These are phyloP conservation scores for Tetrahymena malaccensis DNA, from an alignment of 73 alveolate species.

Conservation along the genomic window DNA sequence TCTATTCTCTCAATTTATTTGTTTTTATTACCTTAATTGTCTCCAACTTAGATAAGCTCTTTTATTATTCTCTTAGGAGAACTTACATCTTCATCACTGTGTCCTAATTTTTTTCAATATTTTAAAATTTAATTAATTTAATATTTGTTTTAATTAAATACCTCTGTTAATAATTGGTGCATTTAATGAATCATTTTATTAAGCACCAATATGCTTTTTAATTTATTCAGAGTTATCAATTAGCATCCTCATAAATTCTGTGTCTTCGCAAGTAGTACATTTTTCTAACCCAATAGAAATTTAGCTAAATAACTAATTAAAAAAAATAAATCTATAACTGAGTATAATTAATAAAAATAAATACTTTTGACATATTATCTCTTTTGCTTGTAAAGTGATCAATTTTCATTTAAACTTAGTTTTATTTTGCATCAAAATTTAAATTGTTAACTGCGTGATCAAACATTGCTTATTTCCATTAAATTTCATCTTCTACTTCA, in stretches of 20 bases:
- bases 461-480: background rate
- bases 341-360: background rate
- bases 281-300: background rate
- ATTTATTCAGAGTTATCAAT: background rate
- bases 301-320: background rate
- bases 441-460: background rate
- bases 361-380: background rate
- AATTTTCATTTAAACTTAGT: background rate
- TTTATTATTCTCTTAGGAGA: background rate
- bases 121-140: background rate
- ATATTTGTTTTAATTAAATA: background rate
- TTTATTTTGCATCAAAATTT: background rate
- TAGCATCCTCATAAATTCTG: background rate
- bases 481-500: background rate
- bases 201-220: background rate
- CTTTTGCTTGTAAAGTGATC: background rate
- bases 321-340: background rate
- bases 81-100: background rate
- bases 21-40: background rate
- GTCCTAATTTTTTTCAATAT: background rate
- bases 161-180: background rate
- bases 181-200: background rate
- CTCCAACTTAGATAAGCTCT: background rate
- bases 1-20: background rate
- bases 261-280: background rate